Conservation (phyloP, 768 basidiomycete species). For the Ramaria sp. region DNA sequence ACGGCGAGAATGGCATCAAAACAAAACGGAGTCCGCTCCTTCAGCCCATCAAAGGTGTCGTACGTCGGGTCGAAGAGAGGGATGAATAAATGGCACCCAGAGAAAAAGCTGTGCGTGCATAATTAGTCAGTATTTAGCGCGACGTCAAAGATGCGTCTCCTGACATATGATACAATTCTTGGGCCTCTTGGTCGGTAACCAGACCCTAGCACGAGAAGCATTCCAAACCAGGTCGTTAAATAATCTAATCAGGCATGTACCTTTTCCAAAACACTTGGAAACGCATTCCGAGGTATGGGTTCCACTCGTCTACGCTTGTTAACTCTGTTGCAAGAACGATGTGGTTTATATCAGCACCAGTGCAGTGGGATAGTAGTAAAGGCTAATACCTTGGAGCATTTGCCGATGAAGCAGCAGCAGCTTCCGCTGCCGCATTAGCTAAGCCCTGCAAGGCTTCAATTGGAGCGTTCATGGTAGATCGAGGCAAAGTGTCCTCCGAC, state of each 20-base stretch:
- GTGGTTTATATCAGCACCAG: constrained; percentile 5
- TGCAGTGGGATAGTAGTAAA: constrained; percentile 1
- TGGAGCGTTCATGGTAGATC: constrained; percentile 78
- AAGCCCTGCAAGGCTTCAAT: constrained; percentile 91
- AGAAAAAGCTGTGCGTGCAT: constrained; percentile 65
- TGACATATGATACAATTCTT: constrained; percentile 87
- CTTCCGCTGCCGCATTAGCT: constrained; percentile 92
- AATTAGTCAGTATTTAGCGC: background rate
- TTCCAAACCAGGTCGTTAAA: background rate
- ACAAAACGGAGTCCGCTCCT: constrained; percentile 91
- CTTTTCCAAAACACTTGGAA: constrained; percentile 86
- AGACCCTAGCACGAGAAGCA: constrained; percentile 46
- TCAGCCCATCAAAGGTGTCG: constrained; percentile 87
- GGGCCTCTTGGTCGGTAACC: constrained; percentile 75
- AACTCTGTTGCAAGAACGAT: constrained; percentile 26
- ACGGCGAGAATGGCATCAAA: constrained; percentile 90
- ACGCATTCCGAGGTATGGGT: constrained; percentile 75
- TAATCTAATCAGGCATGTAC: constrained; percentile 22
- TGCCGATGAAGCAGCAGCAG: constrained; percentile 67
- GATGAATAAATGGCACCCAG: constrained; percentile 93
- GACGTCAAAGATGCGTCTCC: constrained; percentile 15
- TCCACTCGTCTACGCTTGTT: constrained; percentile 82
- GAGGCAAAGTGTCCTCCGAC: constrained; percentile 79
- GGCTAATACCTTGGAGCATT: constrained; percentile 44
- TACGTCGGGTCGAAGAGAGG: constrained; percentile 89